These are phyloP conservation scores for Coemansia sp. DNA, from an alignment of 192 early-diverging fungal species.

Conservation along the genomic window DNA sequence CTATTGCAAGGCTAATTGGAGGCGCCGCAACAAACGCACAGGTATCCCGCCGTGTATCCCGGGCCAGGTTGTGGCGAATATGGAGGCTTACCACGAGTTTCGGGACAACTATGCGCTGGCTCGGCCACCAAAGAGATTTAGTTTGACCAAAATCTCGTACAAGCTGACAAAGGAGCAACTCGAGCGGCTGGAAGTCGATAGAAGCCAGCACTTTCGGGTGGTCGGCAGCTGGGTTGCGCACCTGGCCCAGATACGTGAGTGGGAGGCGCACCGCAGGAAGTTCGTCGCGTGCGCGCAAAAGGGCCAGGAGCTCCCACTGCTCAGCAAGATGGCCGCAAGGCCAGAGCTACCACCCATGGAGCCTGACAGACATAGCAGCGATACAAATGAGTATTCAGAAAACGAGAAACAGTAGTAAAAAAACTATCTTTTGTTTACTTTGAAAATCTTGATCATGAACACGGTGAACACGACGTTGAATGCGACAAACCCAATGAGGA, in stretches of 20 bases:
- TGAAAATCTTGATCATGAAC: constrained; percentile 35
- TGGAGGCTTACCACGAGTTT: not conserved
- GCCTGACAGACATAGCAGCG: no score
- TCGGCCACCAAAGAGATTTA: not conserved
- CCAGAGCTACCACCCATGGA: no score
- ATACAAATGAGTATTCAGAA: no score
- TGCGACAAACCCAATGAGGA: constrained; percentile 55
- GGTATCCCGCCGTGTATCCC: not conserved
- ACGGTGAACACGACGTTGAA: constrained; percentile 54
- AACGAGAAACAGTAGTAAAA: not conserved
- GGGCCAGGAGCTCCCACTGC: not conserved
- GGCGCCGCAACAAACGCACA: not conserved
- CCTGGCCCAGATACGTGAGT: not conserved
- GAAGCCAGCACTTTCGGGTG: not conserved
- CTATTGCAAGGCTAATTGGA: not conserved
- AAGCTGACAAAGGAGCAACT: not conserved
- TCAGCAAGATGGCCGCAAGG: no score
- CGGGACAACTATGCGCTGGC: not conserved
- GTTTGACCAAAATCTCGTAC: no score
- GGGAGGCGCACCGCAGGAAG: not conserved
- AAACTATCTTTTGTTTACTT: constrained; percentile 46
- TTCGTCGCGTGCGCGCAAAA: not conserved
- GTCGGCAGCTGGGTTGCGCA: not conserved
- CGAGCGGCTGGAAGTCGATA: not conserved
- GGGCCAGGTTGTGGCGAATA: not conserved